phyloP scores from a whole-genome alignment of 352 stramenopile species.

The Pythium grandisporangium region DNA sequence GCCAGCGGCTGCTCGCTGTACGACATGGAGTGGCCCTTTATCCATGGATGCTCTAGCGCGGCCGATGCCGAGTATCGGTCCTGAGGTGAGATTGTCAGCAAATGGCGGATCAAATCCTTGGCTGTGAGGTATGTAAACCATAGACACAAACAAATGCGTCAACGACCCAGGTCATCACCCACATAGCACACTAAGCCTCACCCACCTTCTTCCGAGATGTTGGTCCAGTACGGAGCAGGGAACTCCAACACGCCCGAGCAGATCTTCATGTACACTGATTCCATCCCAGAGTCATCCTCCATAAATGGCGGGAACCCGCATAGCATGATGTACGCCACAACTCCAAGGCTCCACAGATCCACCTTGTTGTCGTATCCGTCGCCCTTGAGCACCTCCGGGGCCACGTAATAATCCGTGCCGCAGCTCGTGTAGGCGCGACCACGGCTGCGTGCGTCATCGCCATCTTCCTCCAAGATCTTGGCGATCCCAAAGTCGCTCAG shows the following conservation, averaged over 20 bases:
- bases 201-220: constrained; percentile 67
- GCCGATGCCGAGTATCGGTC: constrained; percentile 64
- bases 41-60: constrained; percentile 77
- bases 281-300: constrained; percentile 73
- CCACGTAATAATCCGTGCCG: constrained; percentile 85
- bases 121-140: constrained; percentile 13
- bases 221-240: constrained; percentile 78
- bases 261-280: constrained; percentile 84
- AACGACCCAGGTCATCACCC: too few relatives aligned
- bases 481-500: constrained; percentile 80
- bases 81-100: constrained; percentile 66
- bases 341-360: constrained; percentile 77
- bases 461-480: constrained; percentile 76
- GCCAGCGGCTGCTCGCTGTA: constrained; percentile 72
- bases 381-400: constrained; percentile 76
- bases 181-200: too few relatives aligned
- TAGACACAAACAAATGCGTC: neutral
- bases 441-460: constrained; percentile 53
- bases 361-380: constrained; percentile 85
- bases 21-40: constrained; percentile 61
- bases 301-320: constrained; percentile 77
- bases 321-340: constrained; percentile 87
- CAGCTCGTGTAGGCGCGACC: constrained; percentile 82
- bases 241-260: constrained; percentile 71
- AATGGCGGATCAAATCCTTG: constrained; percentile 74